Percentiles rank a stretch among this genome's conserved stretches.
Evolutionary conservation across 1,284 basidiomycete genomes (phyloP).

Genomic region (Marasmius sp.): DNA sequence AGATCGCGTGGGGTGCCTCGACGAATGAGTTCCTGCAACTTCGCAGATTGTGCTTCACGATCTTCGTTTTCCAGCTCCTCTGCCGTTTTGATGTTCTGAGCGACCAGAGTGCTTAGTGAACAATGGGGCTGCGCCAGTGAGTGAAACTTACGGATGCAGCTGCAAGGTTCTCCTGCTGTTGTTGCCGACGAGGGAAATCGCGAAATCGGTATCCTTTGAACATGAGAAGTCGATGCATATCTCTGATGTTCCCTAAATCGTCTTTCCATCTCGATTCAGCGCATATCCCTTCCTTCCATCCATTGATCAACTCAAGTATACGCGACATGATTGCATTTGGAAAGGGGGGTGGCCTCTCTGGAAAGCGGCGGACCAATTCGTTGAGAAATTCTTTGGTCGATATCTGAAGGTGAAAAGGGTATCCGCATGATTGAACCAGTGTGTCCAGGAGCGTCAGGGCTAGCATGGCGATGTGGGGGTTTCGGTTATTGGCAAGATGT

Average conservation of each 20-base stretch:
- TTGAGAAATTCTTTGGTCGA: conserved; percentile 99
- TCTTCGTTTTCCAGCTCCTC: conserved; percentile 98
- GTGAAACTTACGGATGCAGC: conserved; percentile 45
- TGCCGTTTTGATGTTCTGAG: conserved; percentile 86
- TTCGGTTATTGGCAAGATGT: conserved; percentile 84
- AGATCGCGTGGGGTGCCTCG: conserved; percentile 95
- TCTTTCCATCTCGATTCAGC: conserved; percentile 91
- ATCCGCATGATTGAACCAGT: conserved; percentile 94
- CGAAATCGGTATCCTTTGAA: conserved; percentile 98
- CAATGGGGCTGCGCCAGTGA: conserved; percentile 3
- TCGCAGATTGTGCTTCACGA: conserved; percentile 91
- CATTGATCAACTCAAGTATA: conserved; percentile 91
- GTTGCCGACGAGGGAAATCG: conserved; percentile 50
- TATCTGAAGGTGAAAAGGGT: conserved; percentile 96
- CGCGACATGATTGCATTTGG: conserved; percentile 93
- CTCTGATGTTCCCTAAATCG: conserved; percentile 94
- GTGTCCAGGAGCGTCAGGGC: conserved; percentile 87
- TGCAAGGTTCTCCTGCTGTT: conserved; percentile 33
- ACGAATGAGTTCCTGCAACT: conserved; percentile 97
- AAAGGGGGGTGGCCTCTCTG: conserved; percentile 94
- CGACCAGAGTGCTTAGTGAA: conserved; percentile 5
- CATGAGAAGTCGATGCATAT: conserved; percentile 94
- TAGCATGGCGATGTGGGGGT: conserved; percentile 86
- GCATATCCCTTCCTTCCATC: conserved; percentile 96
- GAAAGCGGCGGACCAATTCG: conserved; percentile 96